Base-by-base conservation (phyloP, 768 basidiomycete genomes). In the Russula sp. region DNA sequence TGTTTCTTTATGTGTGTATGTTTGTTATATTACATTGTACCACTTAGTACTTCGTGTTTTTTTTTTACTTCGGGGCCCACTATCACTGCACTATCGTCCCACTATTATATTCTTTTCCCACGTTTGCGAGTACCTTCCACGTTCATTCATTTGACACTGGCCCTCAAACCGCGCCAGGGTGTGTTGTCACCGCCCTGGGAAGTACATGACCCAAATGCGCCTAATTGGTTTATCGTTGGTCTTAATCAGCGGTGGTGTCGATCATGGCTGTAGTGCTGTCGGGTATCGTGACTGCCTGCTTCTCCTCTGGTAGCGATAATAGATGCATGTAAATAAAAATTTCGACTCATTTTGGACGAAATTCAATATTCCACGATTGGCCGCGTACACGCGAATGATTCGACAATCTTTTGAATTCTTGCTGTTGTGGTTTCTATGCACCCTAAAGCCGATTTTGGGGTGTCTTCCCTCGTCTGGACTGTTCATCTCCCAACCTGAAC, bases 391-490 rank as follows among this genome's bases (percentile, higher is more conserved):
- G 38, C 16, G 16, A 40, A 18, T 40, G 6, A 40, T 16, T 40
- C 38, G 8, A 13, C 26, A 30, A 10, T 44, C 44, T 9, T 44
- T 44, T 44, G 42, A 44, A 5, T 20, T 24, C 14, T 36, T 38
- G 38, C 14, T 26, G n/a, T 22, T 38, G 34, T 26, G 13, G 6
- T 36, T 54, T 9, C 53, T 34, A 7, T 55, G 36, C 38, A 16
- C 36, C 18, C 24, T 56, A 56, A 56, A 26, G 54, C 54, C 38
- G 38, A 22, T 38, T 55, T 56, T 18, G 8, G 24, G 54, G n/a
- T 11, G 16, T 40, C 36, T 55, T 55, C 24, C 32, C 24, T 40
- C 20, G 5, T n/a, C 22, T 55, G 7, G 22, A 53, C 52, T 34
- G 32, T 14, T 3, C 36, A 36, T 38, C 4, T 55, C 22, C 22